phyloP scores from a whole-genome alignment of 371 early-diverging fungal species.

The Mucor saturninus region DNA sequence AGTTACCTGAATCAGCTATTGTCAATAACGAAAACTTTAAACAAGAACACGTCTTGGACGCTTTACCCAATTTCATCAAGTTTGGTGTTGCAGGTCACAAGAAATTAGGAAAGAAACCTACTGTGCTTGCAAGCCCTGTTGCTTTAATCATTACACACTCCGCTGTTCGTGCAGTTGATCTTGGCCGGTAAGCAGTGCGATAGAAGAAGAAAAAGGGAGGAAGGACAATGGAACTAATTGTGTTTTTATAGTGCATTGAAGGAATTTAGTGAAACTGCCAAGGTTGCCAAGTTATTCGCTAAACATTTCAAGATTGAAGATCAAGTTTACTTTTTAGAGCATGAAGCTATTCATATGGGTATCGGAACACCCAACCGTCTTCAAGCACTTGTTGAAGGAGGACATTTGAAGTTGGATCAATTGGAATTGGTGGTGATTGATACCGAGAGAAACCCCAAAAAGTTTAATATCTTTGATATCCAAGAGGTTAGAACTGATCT shows the following conservation, averaged over 20 bases:
- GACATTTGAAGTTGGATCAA: conserved; percentile 67
- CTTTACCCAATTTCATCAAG: conserved; percentile 62
- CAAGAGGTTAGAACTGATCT: conserved; percentile 76
- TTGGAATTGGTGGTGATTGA: conserved; percentile 76
- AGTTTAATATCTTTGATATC: conserved; percentile 76
- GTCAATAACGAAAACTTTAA: conserved; percentile 57
- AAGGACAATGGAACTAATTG: not conserved
- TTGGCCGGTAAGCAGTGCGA: conserved; percentile 52
- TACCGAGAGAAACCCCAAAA: conserved; percentile 75
- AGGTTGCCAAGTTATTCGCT: conserved; percentile 84
- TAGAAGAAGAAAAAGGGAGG: not conserved
- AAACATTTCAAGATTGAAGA: conserved; percentile 83
- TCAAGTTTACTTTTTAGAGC: conserved; percentile 68
- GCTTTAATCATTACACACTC: conserved; percentile 76
- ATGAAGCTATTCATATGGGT: conserved; percentile 66
- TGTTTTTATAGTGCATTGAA: conserved; percentile 31
- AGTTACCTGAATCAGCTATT: conserved; percentile 45
- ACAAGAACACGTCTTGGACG: conserved; percentile 57
- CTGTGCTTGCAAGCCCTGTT: conserved; percentile 61
- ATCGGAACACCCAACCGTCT: conserved; percentile 88
- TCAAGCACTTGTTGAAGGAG: conserved; percentile 66
- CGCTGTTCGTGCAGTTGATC: conserved; percentile 76
- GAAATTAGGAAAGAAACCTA: conserved; percentile 58
- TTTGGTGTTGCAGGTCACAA: conserved; percentile 57
- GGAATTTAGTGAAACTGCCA: conserved; percentile 48